A percentile compares a stretch with the other conserved stretches of the same genome.
phyloP scores from a whole-genome alignment of 805 yeast genomes.

The Wickerhamiella cacticola region DNA sequence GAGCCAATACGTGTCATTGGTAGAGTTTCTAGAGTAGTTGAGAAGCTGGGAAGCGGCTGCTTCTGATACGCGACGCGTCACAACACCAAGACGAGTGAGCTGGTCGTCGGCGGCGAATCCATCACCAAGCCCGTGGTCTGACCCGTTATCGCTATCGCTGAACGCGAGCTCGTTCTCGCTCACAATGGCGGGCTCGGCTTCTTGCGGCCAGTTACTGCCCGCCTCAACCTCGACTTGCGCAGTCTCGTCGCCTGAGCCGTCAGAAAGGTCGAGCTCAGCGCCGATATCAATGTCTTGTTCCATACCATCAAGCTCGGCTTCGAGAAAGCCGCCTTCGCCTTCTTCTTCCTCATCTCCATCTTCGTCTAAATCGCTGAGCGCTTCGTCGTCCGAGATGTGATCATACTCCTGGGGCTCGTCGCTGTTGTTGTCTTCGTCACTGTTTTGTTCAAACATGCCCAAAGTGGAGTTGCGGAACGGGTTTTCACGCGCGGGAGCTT shows the following conservation, averaged over 20 bases:
- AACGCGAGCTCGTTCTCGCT: not conserved
- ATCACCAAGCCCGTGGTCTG: no score
- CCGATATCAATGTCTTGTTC: slow-evolving; percentile 10
- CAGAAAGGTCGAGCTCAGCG: slow-evolving; percentile 6
- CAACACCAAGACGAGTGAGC: not conserved
- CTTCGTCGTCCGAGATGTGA: slow-evolving; percentile 12
- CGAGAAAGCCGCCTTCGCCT: slow-evolving; percentile 1
- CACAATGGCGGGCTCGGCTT: no score
- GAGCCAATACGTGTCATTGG: slow-evolving; percentile 2
- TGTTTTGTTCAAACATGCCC: slow-evolving; percentile 11
- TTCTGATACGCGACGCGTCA: not conserved
- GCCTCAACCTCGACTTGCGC: not conserved
- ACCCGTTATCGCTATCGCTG: slow-evolving; percentile 7
- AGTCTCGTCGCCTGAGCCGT: not conserved
- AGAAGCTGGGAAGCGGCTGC: not conserved
- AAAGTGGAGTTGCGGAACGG: slow-evolving; percentile 11
- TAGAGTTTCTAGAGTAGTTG: not conserved
- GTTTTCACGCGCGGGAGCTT: not conserved
- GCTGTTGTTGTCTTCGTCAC: not conserved
- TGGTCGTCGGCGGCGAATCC: not conserved
- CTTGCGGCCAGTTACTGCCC: no score
- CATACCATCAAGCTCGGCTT: not conserved
- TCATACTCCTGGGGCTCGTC: slow-evolving; percentile 12
- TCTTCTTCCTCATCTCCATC: slow-evolving; percentile 9
- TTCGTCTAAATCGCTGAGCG: slow-evolving; percentile 11